Evolutionary conservation across 2,329 filamentous ascomycete species (phyloP).

Genomic region (Talaromyces funiculosus): DNA sequence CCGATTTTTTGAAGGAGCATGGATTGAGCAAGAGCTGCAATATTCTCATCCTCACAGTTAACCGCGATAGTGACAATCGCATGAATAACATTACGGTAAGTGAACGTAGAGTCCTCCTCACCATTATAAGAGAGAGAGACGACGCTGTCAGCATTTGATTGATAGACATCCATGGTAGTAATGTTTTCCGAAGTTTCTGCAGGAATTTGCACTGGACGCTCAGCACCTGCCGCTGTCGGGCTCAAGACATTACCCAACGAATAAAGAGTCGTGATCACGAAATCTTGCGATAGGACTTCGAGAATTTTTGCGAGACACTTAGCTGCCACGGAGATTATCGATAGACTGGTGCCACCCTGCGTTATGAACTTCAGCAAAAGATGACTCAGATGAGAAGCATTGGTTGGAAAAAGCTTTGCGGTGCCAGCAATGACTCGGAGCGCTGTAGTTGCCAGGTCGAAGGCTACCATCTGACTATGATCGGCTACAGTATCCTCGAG

Average conservation of each 20-base stretch:
- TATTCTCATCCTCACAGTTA: constrained; percentile 78
- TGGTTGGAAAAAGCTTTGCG: constrained; percentile 65
- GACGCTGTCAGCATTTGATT: constrained; percentile 30
- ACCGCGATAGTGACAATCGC: constrained; percentile 87
- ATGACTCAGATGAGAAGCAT: constrained; percentile 69
- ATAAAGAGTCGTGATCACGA: constrained; percentile 86
- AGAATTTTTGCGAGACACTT: constrained; percentile 76
- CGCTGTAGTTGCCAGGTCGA: constrained; percentile 68
- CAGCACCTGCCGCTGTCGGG: constrained; percentile 54
- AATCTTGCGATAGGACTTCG: constrained; percentile 66
- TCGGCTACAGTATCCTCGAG: constrained; percentile 77
- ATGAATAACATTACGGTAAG: constrained; percentile 86
- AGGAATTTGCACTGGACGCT: constrained; percentile 29
- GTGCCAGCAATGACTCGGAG: constrained; percentile 77
- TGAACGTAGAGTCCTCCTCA: constrained; percentile 70
- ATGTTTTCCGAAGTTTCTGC: constrained; percentile 39
- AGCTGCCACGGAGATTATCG: constrained; percentile 71
- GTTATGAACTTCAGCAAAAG: constrained; percentile 83
- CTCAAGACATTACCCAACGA: constrained; percentile 94
- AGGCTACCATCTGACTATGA: constrained; percentile 73
- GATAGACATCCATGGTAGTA: constrained; percentile 41
- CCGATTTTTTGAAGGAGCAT: constrained; percentile 96
- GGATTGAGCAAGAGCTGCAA: constrained; percentile 84
- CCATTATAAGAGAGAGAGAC: constrained; percentile 71
- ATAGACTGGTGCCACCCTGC: constrained; percentile 65